Evolutionary conservation across 2,329 filamentous ascomycete genomes (phyloP).

Genomic region (Harringtonia lauricola): DNA sequence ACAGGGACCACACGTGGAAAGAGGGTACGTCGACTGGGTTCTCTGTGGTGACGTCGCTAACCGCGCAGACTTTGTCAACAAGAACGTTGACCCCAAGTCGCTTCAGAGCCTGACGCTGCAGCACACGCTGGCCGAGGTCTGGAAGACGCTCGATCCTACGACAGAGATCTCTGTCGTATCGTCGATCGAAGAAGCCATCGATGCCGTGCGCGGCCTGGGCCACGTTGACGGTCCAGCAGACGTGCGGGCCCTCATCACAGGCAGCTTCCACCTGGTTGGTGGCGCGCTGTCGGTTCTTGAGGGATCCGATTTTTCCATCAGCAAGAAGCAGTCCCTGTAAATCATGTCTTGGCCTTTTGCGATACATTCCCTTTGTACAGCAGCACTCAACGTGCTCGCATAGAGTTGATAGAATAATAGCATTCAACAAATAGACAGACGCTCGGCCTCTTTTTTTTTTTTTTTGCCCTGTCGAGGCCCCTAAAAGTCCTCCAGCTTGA

Average conservation of each 20-base stretch:
- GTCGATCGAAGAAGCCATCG: slow-evolving; percentile 45
- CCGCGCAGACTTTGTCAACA: slow-evolving; percentile 49
- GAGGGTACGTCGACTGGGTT: slow-evolving; percentile 14
- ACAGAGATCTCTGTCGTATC: slow-evolving; percentile 34
- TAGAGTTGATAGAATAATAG: too few species aligned
- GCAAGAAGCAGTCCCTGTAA: background rate
- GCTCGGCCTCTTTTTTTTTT: too few species aligned
- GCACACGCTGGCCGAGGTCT: slow-evolving; percentile 37
- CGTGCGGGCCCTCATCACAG: slow-evolving; percentile 28
- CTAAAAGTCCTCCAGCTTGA: slow-evolving; percentile 37
- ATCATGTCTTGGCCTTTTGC: background rate
- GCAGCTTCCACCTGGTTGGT: slow-evolving; percentile 36
- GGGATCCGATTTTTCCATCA: slow-evolving; percentile 8
- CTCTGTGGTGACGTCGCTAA: background rate
- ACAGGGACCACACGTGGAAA: slow-evolving; percentile 37
- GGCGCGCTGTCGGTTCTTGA: slow-evolving; percentile 20
- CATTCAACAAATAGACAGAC: too few species aligned
- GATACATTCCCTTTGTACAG: background rate
- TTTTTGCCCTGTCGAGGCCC: too few species aligned
- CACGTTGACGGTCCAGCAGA: background rate
- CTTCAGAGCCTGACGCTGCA: slow-evolving; percentile 40
- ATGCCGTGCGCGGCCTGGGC: slow-evolving; percentile 15
- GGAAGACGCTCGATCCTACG: slow-evolving; percentile 32
- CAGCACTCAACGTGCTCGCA: too few species aligned
- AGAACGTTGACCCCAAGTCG: slow-evolving; percentile 37